Evolutionary conservation across 2,329 filamentous ascomycete species (phyloP), one percentile per base, ranked within the genome.

Genomic region (Dendrostoma leiphaemia): DNA sequence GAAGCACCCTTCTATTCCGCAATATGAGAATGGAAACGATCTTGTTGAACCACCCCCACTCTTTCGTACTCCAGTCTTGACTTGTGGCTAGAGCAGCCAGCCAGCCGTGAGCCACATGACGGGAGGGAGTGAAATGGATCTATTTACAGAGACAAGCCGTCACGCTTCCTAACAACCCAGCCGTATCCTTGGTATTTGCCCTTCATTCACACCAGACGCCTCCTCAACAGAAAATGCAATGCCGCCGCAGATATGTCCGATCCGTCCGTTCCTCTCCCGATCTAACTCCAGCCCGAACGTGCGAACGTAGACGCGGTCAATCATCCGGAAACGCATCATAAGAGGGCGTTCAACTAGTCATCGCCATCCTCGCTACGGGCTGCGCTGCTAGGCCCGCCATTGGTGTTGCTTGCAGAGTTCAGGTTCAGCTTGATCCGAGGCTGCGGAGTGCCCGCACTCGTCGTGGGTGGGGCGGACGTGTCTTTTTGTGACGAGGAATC

Each of bases 351-450:
- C 19, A 23, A 34, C 28, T 23, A 44, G 54, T 54, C 56, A 17
- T 58, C 56, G 48, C 48, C 52, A 8, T 55, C 52, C 48, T 58
- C 56, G 35, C 56, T 58, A 17, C 52, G 48, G 24, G 56, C 48
- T 46, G 48, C 56, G 29, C 48, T 58, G 52, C 48, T 58, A 26
- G 37, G 43, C 15, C 52, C 52, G 12, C 48, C 48, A 31, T 55
- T 58, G 23, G 52, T 49, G 52, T 57, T 56, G 47, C 50, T 59
- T 19, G 53, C 50, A 62, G 82, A 79, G 21, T 76, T 63, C 10
- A 64, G 65, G 43, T 78, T 88, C 58, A 93, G 77, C 74, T 88
- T 91, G 71, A 93, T 92, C 53, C 86, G 78, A 32, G 84, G 80
- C 64, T 86, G 77, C 23, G 89, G 88, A 24, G 89, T 92, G 48